Conservation (phyloP, 2,329 filamentous ascomycete genomes). For the Fusarium pseudonygamai region DNA sequence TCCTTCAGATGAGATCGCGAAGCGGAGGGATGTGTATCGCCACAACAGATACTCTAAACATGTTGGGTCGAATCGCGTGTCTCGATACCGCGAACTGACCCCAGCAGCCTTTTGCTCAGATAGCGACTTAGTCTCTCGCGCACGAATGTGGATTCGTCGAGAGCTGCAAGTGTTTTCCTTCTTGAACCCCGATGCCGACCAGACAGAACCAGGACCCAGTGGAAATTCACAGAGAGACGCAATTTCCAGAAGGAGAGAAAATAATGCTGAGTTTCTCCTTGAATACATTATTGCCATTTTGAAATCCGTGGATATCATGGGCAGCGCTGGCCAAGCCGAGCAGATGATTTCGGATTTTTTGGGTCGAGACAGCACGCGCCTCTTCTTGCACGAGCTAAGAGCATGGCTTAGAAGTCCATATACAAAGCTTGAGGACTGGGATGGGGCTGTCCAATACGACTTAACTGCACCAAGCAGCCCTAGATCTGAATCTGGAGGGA, state of each 20-base stretch:
- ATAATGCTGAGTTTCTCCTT: constrained; percentile 84
- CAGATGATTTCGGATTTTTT: constrained; percentile 82
- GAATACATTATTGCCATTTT: constrained; percentile 88
- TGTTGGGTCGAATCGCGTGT: constrained; percentile 82
- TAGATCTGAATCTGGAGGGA: neutral
- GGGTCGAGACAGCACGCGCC: constrained; percentile 73
- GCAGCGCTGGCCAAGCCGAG: constrained; percentile 80
- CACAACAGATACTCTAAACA: constrained; percentile 79
- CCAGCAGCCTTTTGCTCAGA: constrained; percentile 72
- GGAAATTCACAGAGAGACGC: constrained; percentile 1
- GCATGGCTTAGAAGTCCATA: constrained; percentile 87
- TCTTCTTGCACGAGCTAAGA: constrained; percentile 87
- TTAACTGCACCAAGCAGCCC: neutral
- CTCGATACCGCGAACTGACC: constrained; percentile 78
- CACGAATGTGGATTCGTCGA: constrained; percentile 82
- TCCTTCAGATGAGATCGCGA: constrained; percentile 41
- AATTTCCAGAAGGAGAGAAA: constrained; percentile 54
- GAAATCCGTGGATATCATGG: constrained; percentile 83
- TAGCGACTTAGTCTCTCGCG: constrained; percentile 75
- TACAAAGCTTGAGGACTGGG: constrained; percentile 78
- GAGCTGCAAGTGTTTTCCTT: constrained; percentile 88
- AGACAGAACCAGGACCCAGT: neutral
- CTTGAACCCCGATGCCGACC: constrained; percentile 54
- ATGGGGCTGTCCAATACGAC: constrained; percentile 78
- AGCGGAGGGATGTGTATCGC: constrained; percentile 78